These are phyloP conservation scores for Fistulifera pelliculosa DNA, from an alignment of 108 stramenopile species.

Conservation along the genomic window DNA sequence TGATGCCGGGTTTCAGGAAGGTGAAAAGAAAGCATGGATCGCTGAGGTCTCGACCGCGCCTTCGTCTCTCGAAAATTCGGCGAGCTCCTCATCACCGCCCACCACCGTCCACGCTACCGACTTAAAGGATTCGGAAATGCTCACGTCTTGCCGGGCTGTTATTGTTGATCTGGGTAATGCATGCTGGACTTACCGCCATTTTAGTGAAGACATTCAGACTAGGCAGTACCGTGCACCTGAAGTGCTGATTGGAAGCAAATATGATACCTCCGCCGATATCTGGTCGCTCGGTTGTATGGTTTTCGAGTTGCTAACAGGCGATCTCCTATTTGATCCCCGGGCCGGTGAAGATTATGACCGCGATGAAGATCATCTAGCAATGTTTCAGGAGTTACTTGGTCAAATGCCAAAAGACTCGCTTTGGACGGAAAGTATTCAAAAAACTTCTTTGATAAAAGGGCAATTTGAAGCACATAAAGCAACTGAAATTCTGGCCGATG, in stretches of 20 bases:
- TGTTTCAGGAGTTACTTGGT: slow-evolving; percentile 96
- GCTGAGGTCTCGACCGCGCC: slow-evolving; percentile 12
- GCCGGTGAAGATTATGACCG: slow-evolving; percentile 88
- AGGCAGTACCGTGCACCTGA: slow-evolving; percentile 97
- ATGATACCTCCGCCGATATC: slow-evolving; percentile 95
- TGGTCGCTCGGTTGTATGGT: slow-evolving; percentile 97
- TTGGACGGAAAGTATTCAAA: slow-evolving; percentile 84
- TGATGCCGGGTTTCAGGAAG: slow-evolving; percentile 28
- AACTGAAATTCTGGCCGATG: slow-evolving; percentile 96
- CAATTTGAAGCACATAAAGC: slow-evolving; percentile 94
- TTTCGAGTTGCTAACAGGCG: slow-evolving; percentile 96
- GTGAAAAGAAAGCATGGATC: slow-evolving; percentile 29
- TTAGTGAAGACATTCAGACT: slow-evolving; percentile 98
- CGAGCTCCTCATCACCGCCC: slow-evolving; percentile 26
- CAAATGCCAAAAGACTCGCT: slow-evolving; percentile 87
- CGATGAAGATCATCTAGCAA: slow-evolving; percentile 97
- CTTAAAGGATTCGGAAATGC: slow-evolving; percentile 50
- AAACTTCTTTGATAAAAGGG: slow-evolving; percentile 95
- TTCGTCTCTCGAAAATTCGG: slow-evolving; percentile 23
- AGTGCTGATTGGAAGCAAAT: slow-evolving; percentile 83
- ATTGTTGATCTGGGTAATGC: slow-evolving; percentile 98
- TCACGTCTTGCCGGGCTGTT: slow-evolving; percentile 57
- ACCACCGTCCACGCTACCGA: slow-evolving; percentile 56
- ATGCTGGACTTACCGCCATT: slow-evolving; percentile 96
- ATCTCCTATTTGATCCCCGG: slow-evolving; percentile 95